Percentiles rank a stretch among this genome's conserved stretches.
Evolutionary conservation across 2,329 filamentous ascomycete genomes (phyloP).

Genomic region (Cytospora chrysosperma): DNA sequence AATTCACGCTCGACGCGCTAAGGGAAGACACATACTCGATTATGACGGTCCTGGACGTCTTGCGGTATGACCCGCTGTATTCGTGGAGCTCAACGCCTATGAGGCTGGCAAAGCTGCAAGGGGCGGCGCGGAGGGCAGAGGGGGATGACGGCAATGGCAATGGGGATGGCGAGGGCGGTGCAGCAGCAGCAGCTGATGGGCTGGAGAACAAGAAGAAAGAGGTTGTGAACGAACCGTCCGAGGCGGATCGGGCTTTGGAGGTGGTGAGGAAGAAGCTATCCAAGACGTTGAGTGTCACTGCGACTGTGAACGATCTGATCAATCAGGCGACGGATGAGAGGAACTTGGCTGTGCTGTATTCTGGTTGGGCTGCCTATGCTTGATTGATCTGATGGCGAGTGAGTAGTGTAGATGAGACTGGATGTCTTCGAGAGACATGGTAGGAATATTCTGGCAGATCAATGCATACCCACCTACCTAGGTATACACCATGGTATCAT

Average conservation of each 20-base stretch:
- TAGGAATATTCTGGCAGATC: not conserved
- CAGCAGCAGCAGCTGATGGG: slow-evolving; percentile 30
- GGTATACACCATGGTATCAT: not conserved
- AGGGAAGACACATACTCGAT: slow-evolving; percentile 96
- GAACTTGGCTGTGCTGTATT: slow-evolving; percentile 88
- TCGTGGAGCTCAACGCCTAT: slow-evolving; percentile 86
- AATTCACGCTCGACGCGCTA: slow-evolving; percentile 92
- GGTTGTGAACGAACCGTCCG: slow-evolving; percentile 58
- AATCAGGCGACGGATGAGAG: slow-evolving; percentile 92
- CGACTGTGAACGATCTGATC: slow-evolving; percentile 95
- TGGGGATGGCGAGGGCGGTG: slow-evolving; percentile 37
- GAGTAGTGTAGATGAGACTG: not conserved
- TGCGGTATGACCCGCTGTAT: slow-evolving; percentile 97
- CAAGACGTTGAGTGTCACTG: slow-evolving; percentile 89
- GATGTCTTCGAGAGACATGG: not conserved
- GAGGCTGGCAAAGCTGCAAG: slow-evolving; percentile 63
- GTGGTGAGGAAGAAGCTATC: slow-evolving; percentile 95
- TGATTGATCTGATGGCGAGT: slow-evolving; percentile 31
- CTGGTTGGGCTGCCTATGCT: slow-evolving; percentile 51
- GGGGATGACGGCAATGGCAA: slow-evolving; percentile 35
- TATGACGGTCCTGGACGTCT: slow-evolving; percentile 96
- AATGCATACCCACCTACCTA: not conserved
- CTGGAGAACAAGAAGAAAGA: slow-evolving; percentile 38
- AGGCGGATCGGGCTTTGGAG: slow-evolving; percentile 87
- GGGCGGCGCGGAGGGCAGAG: slow-evolving; percentile 52